Evolutionary conservation across 75 land plant genomes (phyloP).

Genomic region (Selaginella moellendorffii): DNA sequence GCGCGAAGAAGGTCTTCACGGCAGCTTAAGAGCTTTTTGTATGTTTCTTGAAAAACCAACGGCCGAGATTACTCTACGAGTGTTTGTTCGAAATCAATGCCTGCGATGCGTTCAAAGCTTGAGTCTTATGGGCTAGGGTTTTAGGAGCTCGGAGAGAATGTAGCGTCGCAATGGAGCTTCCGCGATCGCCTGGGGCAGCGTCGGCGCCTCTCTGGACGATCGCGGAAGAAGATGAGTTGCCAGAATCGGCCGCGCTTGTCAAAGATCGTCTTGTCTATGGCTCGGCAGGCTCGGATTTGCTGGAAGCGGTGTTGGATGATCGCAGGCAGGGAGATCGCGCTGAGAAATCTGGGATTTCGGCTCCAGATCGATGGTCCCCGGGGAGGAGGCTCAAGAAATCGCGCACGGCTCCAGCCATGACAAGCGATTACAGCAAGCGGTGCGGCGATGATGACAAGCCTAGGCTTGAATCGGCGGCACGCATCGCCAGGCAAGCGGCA

Average conservation of each 20-base stretch:
- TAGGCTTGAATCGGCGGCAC: background rate
- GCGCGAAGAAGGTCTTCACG: slow-evolving; percentile 34
- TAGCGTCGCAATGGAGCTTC: too few relatives aligned
- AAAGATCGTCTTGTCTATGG: background rate
- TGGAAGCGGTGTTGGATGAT: background rate
- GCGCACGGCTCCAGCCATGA: background rate
- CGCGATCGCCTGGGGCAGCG: too few relatives aligned
- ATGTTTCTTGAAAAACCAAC: background rate
- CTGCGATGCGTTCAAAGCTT: too few relatives aligned
- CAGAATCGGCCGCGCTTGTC: background rate
- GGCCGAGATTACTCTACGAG: too few relatives aligned
- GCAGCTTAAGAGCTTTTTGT: slow-evolving; percentile 14
- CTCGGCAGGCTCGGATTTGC: background rate
- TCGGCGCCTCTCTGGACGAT: background rate
- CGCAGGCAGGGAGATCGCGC: background rate
- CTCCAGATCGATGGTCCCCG: too few relatives aligned
- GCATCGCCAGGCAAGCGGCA: background rate
- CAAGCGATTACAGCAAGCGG: background rate
- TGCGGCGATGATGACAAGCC: background rate
- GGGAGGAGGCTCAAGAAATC: background rate
- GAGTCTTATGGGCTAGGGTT: too few relatives aligned
- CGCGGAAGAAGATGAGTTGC: background rate
- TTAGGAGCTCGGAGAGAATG: too few relatives aligned
- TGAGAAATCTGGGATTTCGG: too few relatives aligned
- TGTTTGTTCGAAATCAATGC: too few relatives aligned